A percentile compares a stretch with the other conserved stretches of the same genome.
Evolutionary conservation across 2,329 filamentous ascomycete species (phyloP).

Genomic region (Rhinocladiella mackenziei): DNA sequence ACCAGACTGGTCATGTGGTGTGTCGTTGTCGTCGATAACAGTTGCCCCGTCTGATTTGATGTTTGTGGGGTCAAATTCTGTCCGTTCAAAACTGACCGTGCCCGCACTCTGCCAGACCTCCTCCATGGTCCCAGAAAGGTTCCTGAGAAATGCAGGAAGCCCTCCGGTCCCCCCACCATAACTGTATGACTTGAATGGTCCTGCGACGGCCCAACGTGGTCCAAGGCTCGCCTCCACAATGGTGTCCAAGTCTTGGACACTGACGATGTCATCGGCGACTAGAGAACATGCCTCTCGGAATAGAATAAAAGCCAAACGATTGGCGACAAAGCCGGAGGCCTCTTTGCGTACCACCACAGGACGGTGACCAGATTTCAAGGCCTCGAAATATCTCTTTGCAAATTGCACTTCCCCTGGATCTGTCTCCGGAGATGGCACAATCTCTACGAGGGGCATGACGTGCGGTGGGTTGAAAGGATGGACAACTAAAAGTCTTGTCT

Average conservation of each 20-base stretch:
- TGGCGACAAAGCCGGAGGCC: conserved; percentile 68
- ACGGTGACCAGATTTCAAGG: conserved; percentile 95
- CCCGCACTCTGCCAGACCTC: conserved; percentile 52
- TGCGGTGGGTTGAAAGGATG: conserved; percentile 62
- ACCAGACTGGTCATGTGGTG: too few species aligned
- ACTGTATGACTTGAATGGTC: conserved; percentile 57
- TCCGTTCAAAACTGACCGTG: conserved; percentile 1
- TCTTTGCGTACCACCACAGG: conserved; percentile 95
- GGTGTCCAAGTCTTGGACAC: conserved; percentile 51
- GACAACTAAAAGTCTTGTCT: conserved; percentile 49
- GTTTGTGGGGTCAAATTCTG: too few species aligned
- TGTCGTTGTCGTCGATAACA: too few species aligned
- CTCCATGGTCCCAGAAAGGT: conserved; percentile 54
- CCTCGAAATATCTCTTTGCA: conserved; percentile 67
- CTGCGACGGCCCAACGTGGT: conserved; percentile 53
- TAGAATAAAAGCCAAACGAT: conserved; percentile 55
- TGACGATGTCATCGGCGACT: conserved; percentile 51
- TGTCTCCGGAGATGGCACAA: conserved; percentile 51
- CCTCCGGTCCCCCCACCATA: conserved; percentile 55
- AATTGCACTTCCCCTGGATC: conserved; percentile 36
- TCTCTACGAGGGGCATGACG: conserved; percentile 58
- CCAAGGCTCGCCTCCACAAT: conserved; percentile 52
- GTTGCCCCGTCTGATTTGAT: too few species aligned
- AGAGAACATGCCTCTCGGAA: conserved; percentile 54
- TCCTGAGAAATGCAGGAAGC: conserved; percentile 51